Evolutionary conservation across 352 stramenopile genomes (phyloP), one percentile per base, ranked within the genome.

Genomic region (Globisporangium barbulae): DNA sequence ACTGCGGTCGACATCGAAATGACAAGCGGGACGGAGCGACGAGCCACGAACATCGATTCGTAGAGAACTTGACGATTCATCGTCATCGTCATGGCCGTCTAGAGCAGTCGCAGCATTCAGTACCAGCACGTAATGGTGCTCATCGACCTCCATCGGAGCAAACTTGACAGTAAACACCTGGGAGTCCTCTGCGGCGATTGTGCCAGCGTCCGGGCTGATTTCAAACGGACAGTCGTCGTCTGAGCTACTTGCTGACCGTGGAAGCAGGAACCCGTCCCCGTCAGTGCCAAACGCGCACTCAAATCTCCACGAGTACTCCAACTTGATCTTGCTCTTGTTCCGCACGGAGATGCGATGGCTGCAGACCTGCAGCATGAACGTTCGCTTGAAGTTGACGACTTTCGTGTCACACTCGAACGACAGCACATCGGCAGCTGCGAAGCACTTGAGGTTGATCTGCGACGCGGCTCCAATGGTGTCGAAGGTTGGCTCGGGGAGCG

Each of bases 1-100:
- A 35, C 85, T 96, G 10, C 73, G 75, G 49, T 96, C 76, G 3
- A 98, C 76, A 28, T 98, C 95, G 53, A 98, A 96, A 69, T 98
- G 94, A 31, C 90, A 98, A 5, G 97, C 83, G 13, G 94, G 94
- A 35, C 94, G 77, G 13, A 93, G 74, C 3, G 92, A 95, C 28
- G 67, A 72, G 30, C 92, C 94, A 2, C 66, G 73, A 3, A 98
- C 74, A 30, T 78, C 61, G 17, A 98, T 61, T 17, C 64, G 65
- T 13, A 93, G 52, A 5, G 56, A 53, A 10, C 21, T 53, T 2
- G 49, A 21, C 1, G 28, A 17, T 9, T 45, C 35, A 6, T 22
- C n/a, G 21, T 57, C 59, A 21, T 58, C 41, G 30, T 42, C 9
- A 42, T 42, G 22, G 49, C 39, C 17, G 35, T 28, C 25, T 9